Percentiles rank a stretch among this genome's conserved stretches.
These are phyloP conservation scores for Neoboletus magnificus DNA, from an alignment of 768 basidiomycete species.

Conservation along the genomic window DNA sequence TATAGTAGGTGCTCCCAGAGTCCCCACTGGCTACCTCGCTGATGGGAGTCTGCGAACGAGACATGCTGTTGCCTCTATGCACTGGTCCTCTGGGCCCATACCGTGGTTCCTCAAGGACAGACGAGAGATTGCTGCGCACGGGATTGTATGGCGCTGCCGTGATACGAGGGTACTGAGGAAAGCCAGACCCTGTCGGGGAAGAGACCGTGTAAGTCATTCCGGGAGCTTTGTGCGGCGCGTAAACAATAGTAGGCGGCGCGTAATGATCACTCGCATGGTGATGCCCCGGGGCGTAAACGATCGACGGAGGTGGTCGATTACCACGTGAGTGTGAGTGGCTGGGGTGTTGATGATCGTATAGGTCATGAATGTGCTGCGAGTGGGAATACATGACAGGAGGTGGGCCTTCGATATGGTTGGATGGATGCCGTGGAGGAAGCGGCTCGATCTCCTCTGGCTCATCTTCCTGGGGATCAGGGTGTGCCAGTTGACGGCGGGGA, in stretches of 20 bases:
- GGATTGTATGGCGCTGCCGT: conserved; percentile 43
- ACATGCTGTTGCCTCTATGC: conserved; percentile 24
- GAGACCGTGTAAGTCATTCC: conserved; percentile 70
- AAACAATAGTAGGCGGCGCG: conserved; percentile 56
- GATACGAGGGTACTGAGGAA: conserved; percentile 41
- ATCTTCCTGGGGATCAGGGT: conserved; percentile 17
- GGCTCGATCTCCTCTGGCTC: conserved; percentile 35
- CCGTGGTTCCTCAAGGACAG: conserved; percentile 39
- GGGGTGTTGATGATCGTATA: conserved; percentile 30
- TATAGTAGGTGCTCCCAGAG: conserved; percentile 73
- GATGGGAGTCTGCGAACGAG: conserved; percentile 37
- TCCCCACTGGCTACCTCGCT: conserved; percentile 45
- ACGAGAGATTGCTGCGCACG: conserved; percentile 33
- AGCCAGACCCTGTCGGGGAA: conserved; percentile 42
- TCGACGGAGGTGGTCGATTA: conserved; percentile 48
- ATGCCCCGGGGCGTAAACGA: conserved; percentile 53
- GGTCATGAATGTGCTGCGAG: conserved; percentile 39
- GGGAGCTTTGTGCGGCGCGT: conserved; percentile 53
- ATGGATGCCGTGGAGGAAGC: conserved; percentile 30
- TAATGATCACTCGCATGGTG: conserved; percentile 49
- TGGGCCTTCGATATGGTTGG: conserved; percentile 20
- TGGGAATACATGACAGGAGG: conserved; percentile 36
- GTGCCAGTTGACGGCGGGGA: conserved; percentile 20
- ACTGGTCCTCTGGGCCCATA: conserved; percentile 28
- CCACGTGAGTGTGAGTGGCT: conserved; percentile 37